Conservation (phyloP, 1,139 yeast species). For the Schizosaccharomyces versatilis region DNA sequence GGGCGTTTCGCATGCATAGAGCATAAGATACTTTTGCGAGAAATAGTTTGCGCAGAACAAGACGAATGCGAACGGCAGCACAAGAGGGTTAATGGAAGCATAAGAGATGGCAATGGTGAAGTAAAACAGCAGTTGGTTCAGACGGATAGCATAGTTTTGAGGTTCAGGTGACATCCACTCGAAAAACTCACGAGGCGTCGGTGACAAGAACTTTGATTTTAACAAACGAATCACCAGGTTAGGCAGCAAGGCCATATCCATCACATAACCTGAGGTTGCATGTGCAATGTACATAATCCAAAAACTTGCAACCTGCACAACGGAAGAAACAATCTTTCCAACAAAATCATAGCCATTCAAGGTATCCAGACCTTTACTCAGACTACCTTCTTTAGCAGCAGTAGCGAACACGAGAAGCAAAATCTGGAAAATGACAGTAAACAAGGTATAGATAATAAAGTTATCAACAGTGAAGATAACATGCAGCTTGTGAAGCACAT, state of each 20-base stretch:
- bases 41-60: slow-evolving; percentile 19
- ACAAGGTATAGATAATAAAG: slow-evolving; percentile 21
- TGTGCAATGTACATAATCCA: slow-evolving; percentile 24
- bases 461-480: slow-evolving; percentile 22
- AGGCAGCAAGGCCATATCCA: slow-evolving; percentile 20
- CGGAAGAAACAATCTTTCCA: slow-evolving; percentile 13
- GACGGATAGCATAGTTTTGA: slow-evolving; percentile 20
- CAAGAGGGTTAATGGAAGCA: slow-evolving; percentile 23
- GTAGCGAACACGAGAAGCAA: slow-evolving; percentile 17
- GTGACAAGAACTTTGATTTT: slow-evolving; percentile 17
- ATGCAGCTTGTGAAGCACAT: slow-evolving; percentile 21
- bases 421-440: slow-evolving; percentile 23
- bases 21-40: slow-evolving; percentile 20
- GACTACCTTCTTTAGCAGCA: slow-evolving; percentile 11
- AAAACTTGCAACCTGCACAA: slow-evolving; percentile 22
- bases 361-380: slow-evolving; percentile 13
- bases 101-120: slow-evolving; percentile 22
- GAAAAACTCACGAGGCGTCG: slow-evolving; percentile 22
- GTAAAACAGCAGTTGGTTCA: slow-evolving; percentile 21
- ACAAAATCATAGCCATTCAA: slow-evolving; percentile 6
- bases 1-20: slow-evolving; percentile 22
- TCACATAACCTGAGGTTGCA: slow-evolving; percentile 17
- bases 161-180: slow-evolving; percentile 21
- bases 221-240: slow-evolving; percentile 17
- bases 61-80: slow-evolving; percentile 19